Conservation (phyloP, 2,329 filamentous ascomycete species). For the Nothophoma quercina region DNA sequence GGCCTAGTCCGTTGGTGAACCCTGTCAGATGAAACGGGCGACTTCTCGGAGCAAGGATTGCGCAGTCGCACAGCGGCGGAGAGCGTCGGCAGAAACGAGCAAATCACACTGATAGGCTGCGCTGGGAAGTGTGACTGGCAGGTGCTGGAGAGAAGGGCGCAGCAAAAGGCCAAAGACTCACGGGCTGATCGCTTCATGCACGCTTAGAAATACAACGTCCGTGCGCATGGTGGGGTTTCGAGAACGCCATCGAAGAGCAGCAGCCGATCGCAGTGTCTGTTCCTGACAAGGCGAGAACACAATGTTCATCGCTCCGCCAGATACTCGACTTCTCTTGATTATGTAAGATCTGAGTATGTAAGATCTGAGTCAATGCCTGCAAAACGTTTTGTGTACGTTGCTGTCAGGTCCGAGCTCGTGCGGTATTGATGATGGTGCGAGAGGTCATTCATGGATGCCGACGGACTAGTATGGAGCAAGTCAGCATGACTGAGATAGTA, state of each 20-base stretch:
- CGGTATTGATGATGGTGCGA: conserved; percentile 1
- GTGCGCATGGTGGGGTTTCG: conserved; percentile 31
- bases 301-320: not conserved
- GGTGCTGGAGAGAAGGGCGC: conserved; percentile 28
- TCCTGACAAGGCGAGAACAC: conserved; percentile 25
- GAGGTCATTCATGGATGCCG: not conserved
- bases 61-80: conserved; percentile 23
- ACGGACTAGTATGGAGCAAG: not conserved
- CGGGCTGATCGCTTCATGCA: conserved; percentile 21
- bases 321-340: not conserved
- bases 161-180: conserved; percentile 18
- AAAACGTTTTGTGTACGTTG: too few relatives aligned
- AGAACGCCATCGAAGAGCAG: conserved; percentile 31
- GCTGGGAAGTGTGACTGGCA: conserved; percentile 16
- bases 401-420: conserved; percentile 6
- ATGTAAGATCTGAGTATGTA: not conserved
- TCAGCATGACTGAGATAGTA: conserved; percentile 6
- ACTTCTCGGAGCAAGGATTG: conserved; percentile 26
- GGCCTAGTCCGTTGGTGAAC: conserved; percentile 17
- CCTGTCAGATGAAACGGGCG: conserved; percentile 25
- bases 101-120: conserved; percentile 21
- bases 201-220: too few relatives aligned
- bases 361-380: not conserved
- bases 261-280: conserved; percentile 23
- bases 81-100: conserved; percentile 15